Conservation (phyloP, 208 protist species). For the Trypanosoma vivax region DNA sequence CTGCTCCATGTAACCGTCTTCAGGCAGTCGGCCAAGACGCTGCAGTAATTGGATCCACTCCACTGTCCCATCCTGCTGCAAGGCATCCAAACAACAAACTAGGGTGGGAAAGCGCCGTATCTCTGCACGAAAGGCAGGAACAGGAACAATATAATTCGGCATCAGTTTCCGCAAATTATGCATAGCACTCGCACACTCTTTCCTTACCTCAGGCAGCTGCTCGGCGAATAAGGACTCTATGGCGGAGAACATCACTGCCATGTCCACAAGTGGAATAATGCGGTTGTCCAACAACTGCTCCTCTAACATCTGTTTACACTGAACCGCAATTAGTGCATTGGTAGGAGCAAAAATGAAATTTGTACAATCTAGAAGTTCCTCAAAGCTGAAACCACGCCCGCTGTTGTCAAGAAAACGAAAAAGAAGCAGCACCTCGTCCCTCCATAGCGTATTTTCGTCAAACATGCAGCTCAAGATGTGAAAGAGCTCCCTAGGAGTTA, state of each 20-base stretch:
- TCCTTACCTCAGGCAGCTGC: slow-evolving; percentile 2
- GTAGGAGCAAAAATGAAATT: slow-evolving; percentile 21
- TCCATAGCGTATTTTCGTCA: slow-evolving; percentile 13
- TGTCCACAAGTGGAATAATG: slow-evolving; percentile 25
- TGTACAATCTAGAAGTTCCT: slow-evolving; percentile 16
- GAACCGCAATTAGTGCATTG: slow-evolving; percentile 18
- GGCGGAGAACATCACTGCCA: slow-evolving; percentile 22
- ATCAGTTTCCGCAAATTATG: slow-evolving; percentile 9
- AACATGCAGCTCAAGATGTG: slow-evolving; percentile 16
- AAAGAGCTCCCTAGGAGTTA: slow-evolving; percentile 20
- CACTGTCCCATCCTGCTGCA: slow-evolving; percentile 20
- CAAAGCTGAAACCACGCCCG: slow-evolving; percentile 17
- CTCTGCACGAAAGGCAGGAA: slow-evolving; percentile 10
- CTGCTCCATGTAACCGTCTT: background rate
- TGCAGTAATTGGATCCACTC: slow-evolving; percentile 3
- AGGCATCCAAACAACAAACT: slow-evolving; percentile 3
- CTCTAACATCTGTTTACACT: slow-evolving; percentile 22
- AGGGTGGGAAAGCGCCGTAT: slow-evolving; percentile 11
- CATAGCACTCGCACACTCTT: slow-evolving; percentile 4
- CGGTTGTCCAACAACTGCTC: slow-evolving; percentile 19
- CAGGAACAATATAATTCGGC: slow-evolving; percentile 22
- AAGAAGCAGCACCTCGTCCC: slow-evolving; percentile 19
- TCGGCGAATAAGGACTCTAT: slow-evolving; percentile 7
- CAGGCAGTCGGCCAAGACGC: slow-evolving; percentile 1
- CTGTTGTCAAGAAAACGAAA: slow-evolving; percentile 29